Percentiles rank a stretch among this genome's conserved stretches.
Evolutionary conservation across 768 basidiomycete genomes (phyloP).

Genomic region (Mycena chlorophos): DNA sequence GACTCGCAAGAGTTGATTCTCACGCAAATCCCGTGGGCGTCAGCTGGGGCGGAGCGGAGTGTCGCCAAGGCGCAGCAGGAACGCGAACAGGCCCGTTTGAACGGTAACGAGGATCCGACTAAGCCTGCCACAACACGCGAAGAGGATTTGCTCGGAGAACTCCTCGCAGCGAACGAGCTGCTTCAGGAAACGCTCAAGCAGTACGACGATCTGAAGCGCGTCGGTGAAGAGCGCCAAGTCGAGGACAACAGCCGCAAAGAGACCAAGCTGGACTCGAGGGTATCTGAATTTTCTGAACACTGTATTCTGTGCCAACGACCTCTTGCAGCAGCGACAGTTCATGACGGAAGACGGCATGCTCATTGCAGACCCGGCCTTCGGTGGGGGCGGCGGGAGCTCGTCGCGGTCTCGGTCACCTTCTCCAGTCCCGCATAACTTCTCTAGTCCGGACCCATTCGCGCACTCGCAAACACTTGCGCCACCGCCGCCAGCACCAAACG

Average conservation of each 20-base stretch:
- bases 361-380: slow-evolving; percentile 30
- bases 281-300: slow-evolving; percentile 27
- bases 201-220: slow-evolving; percentile 75
- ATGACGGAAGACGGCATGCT: slow-evolving; percentile 38
- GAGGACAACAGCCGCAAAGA: slow-evolving; percentile 74
- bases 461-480: slow-evolving; percentile 47
- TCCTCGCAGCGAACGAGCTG: slow-evolving; percentile 74
- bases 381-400: slow-evolving; percentile 32
- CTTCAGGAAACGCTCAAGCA: slow-evolving; percentile 67
- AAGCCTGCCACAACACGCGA: slow-evolving; percentile 58
- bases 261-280: slow-evolving; percentile 62
- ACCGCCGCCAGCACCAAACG: slow-evolving; percentile 67
- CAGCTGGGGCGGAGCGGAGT: slow-evolving; percentile 68
- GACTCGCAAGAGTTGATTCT: slow-evolving; percentile 82
- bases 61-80: slow-evolving; percentile 9
- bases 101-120: slow-evolving; percentile 28
- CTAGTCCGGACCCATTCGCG: not conserved
- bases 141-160: slow-evolving; percentile 69
- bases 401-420: slow-evolving; percentile 44
- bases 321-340: slow-evolving; percentile 34
- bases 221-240: slow-evolving; percentile 62
- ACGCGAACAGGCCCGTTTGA: slow-evolving; percentile 45
- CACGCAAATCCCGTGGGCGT: slow-evolving; percentile 90
- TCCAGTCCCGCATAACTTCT: too few relatives aligned
- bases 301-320: slow-evolving; percentile 3